Evolutionary conservation across 2,329 filamentous ascomycete species (phyloP), one percentile per base, ranked within the genome.

Genomic region (Helminthosporium solani): DNA sequence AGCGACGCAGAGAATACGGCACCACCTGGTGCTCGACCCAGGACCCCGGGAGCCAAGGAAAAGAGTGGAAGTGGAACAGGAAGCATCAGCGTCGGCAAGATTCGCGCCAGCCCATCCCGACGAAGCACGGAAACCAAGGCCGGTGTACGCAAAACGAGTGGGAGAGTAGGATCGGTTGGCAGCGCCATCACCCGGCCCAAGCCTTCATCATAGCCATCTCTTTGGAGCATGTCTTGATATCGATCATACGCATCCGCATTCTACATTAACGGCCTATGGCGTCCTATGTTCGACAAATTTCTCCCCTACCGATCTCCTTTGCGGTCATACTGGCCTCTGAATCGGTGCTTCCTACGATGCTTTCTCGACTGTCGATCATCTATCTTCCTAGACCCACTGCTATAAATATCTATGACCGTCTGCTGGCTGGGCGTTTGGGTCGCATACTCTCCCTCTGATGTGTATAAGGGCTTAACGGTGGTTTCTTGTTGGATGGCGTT

Each of bases 141-240:
- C 33, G 73, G 72, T 46, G 75, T 78, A 38, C 66, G 75, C 33
- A 78, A 78, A 65, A 77, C 75, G 14, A 78, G 75, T 47, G 76
- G 76, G 27, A 67, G 76, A 27, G 74, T 78, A 2, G 75, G 75
- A 36, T 77, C 74, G 54, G 62, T 74, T 20, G 73, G 72, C 42
- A 70, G 56, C 42, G 52, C 61, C 28, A 53, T 57, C 12, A 44
- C 48, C 12, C 64, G 66, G 25, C 47, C 62, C 7, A 68, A 68
- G 47, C 53, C 65, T 42, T 64, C 49, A 60, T 52, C 6, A 23
- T 38, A 27, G 6, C 23, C 33, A 49, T 40, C 43, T 34, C 21
- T 45, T 43, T 41, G 42, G 37, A 41, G 47, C 28, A 14, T 42
- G 15, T 42, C 50, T 50, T 46, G 35, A 42, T 44, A 42, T 52